Evolutionary conservation across 768 basidiomycete genomes (phyloP), one percentile per base, ranked within the genome.

Genomic region (Boletus rubropictus): DNA sequence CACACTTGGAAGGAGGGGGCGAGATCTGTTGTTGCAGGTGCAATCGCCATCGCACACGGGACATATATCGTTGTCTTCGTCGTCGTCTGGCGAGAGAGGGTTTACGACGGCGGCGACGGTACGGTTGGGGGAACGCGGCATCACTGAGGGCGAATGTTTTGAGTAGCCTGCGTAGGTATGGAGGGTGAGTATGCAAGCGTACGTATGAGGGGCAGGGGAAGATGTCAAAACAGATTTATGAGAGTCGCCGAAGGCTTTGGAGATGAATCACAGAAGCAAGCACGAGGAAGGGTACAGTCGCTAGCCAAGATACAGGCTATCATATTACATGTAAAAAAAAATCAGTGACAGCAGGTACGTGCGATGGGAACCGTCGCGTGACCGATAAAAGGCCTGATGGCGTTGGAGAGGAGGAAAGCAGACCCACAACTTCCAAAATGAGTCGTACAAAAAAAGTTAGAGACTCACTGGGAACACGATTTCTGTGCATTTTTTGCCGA

Each of bases 21-120:
- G 61, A 44, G 70, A 62, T 56, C 67, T 72, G 72, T 75, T 80
- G 65, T 66, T 50, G 75, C 88, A 90, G 25, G 85, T 89, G 73
- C 88, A 91, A 62, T 87, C 82, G 61, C 85, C 83, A 74, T 90
- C 89, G 86, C 88, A 91, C 54, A 90, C 86, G 7, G 87, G 88
- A 67, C 88, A 91, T 47, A 90, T 88, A 65, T 89, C 84, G 79
- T 80, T 79, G 75, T 87, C 85, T 62, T 89, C 88, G 68, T 86
- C 83, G 71, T 81, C 80, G 68, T 76, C 72, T 50, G 43, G 59
- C 42, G 61, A 55, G 55, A 57, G 52, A 55, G 33, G 58, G 57
- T 59, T 70, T 68, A 59, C 67, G 65, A 58, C 63, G 68, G 61
- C 70, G 72, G 65, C 78, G 72, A 76, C 70, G 73, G 81, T 82